phyloP scores from a whole-genome alignment of 805 yeast species.

The Yarrowia deformans region DNA sequence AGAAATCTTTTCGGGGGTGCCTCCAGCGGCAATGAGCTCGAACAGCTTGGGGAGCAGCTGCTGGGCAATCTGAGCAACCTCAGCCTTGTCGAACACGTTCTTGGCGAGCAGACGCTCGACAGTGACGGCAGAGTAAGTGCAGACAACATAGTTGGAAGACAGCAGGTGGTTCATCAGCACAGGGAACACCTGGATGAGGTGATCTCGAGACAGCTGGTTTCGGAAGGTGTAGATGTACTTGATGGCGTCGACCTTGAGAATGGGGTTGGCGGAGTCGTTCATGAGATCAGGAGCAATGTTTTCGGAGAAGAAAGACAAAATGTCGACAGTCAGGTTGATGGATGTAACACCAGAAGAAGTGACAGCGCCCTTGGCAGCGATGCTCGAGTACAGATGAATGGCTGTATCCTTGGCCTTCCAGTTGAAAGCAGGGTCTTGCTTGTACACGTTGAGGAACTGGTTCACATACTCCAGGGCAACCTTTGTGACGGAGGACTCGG shows the following conservation, averaged over 20 bases:
- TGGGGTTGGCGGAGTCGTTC: slow-evolving; percentile 65
- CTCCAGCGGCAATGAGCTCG: slow-evolving; percentile 59
- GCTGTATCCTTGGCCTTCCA: slow-evolving; percentile 93
- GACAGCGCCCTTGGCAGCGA: slow-evolving; percentile 91
- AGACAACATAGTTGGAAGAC: slow-evolving; percentile 76
- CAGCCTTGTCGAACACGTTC: slow-evolving; percentile 72
- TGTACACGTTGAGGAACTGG: slow-evolving; percentile 64
- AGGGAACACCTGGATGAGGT: slow-evolving; percentile 80
- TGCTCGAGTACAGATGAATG: slow-evolving; percentile 80
- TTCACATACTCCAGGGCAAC: slow-evolving; percentile 77
- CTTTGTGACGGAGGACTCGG: slow-evolving; percentile 75
- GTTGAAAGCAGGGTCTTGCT: slow-evolving; percentile 51
- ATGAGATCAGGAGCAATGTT: slow-evolving; percentile 85
- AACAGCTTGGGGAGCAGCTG: slow-evolving; percentile 72
- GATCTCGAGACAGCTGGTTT: slow-evolving; percentile 89
- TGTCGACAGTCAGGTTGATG: slow-evolving; percentile 83
- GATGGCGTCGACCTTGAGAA: slow-evolving; percentile 89
- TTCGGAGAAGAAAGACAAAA: slow-evolving; percentile 80
- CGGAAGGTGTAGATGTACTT: slow-evolving; percentile 88
- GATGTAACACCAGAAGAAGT: slow-evolving; percentile 87
- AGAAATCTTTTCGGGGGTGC: slow-evolving; percentile 86
- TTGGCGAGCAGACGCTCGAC: slow-evolving; percentile 84
- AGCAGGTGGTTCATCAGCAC: slow-evolving; percentile 73
- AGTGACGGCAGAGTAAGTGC: slow-evolving; percentile 92
- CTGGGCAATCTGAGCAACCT: slow-evolving; percentile 66